Evolutionary conservation across 768 basidiomycete species (phyloP), one percentile per base, ranked within the genome.

Genomic region (Dioszegia crocea): DNA sequence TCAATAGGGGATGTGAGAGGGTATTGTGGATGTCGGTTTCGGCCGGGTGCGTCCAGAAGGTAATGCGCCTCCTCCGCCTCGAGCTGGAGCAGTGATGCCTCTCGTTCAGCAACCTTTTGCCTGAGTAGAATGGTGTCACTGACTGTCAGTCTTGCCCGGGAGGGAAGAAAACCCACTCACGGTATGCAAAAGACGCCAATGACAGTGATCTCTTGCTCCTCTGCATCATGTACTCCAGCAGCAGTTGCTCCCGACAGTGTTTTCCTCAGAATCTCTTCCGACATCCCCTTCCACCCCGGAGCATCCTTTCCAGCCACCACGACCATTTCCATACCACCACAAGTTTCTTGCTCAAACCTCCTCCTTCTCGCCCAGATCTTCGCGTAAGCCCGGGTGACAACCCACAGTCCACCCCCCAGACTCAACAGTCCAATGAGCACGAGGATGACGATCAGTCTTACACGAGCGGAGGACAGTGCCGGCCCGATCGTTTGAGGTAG

Each of bases 11-110:
- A 5, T 17, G 8, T 17, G 47, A 12, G 11, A 12, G 17, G 29
- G 24, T 29, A 8, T 31, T 48, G 23, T 10, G 30, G n/a, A 8
- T 3, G 47, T 4, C 44, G 9, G 44, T 23, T 6, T 6, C 10
- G 3, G 44, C 44, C 44, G 4, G 44, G 23, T 4, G 3, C 9
- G 8, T 19, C 29, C 6, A n/a, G 29, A 4, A 49, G 87, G 31
- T 24, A 52, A n/a, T 29, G 39, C 21, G 59, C 46, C 43, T 64
- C 38, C 41, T 78, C 16, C 83, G 80, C 79, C 89, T 90, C 4
- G 86, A 89, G 56, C 81, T 80, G 62, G 88, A 88, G 67, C 89
- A 91, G 66, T 81, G 83, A 11, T 86, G 83, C 82, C 61, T 89
- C 88, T 27, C 89, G 81, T 70, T 89, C 85, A 43, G 85, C 83